Percentiles rank a stretch among this genome's conserved stretches.
Evolutionary conservation across 768 basidiomycete species (phyloP).

Genomic region (Tremella yokohamensis): DNA sequence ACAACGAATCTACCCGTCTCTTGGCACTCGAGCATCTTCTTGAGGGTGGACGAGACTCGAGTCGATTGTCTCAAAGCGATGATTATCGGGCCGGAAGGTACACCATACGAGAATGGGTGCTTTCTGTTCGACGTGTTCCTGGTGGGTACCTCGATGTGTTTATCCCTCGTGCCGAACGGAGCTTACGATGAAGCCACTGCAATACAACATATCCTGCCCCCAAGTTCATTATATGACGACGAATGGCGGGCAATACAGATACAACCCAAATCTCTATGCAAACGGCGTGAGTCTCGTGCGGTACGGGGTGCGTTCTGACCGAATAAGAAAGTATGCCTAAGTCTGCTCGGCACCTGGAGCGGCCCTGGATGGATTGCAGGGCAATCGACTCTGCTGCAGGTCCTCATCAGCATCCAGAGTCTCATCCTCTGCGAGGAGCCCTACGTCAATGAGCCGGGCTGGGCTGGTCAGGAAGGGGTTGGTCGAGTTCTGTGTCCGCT

Average conservation of each 20-base stretch:
- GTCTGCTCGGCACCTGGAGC: constrained; percentile 83
- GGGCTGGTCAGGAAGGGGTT: constrained; percentile 23
- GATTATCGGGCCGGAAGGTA: constrained; percentile 82
- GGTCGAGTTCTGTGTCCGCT: not conserved
- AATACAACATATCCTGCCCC: constrained; percentile 83
- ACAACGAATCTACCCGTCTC: constrained; percentile 91
- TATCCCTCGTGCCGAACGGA: not conserved
- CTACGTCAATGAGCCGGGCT: constrained; percentile 81
- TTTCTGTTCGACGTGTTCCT: constrained; percentile 90
- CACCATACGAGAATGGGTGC: constrained; percentile 87
- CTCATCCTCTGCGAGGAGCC: constrained; percentile 95
- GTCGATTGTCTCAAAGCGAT: constrained; percentile 44
- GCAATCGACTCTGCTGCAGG: constrained; percentile 82
- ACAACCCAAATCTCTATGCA: constrained; percentile 92
- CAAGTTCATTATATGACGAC: constrained; percentile 64
- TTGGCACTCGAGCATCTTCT: constrained; percentile 90
- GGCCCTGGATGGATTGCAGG: constrained; percentile 93
- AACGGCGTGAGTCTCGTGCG: constrained; percentile 33
- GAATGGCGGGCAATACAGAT: constrained; percentile 55
- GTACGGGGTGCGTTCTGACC: not conserved
- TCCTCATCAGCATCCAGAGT: constrained; percentile 89
- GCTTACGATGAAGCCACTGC: constrained; percentile 51
- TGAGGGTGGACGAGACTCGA: constrained; percentile 72
- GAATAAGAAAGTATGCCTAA: constrained; percentile 78
- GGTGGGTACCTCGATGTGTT: not conserved